Evolutionary conservation across 768 basidiomycete species (phyloP).

Genomic region (Leucocoprinus sp.): DNA sequence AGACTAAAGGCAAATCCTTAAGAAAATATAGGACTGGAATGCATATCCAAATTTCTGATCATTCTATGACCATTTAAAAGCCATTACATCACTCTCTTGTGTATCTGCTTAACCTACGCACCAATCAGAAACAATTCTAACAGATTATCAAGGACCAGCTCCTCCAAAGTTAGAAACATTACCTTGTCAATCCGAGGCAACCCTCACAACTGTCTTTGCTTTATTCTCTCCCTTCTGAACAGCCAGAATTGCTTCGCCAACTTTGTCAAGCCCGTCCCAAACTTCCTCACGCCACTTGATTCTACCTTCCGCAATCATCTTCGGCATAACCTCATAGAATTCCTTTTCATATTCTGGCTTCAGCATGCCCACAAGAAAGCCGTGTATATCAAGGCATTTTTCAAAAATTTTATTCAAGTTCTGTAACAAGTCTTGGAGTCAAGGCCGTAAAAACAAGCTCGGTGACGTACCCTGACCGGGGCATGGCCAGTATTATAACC

Average conservation of each 20-base stretch:
- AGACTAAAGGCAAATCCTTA: no score
- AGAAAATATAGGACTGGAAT: no score
- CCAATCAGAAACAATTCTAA: no score
- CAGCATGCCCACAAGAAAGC: constrained; percentile 30
- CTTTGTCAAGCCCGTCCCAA: constrained; percentile 28
- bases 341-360: constrained; percentile 23
- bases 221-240: constrained; percentile 22
- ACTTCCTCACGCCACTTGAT: constrained; percentile 31
- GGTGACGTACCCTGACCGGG: neutral
- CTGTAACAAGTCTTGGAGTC: constrained; percentile 13
- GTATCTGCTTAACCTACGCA: no score
- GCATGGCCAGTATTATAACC: constrained; percentile 1
- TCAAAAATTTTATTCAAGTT: constrained; percentile 31
- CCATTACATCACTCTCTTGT: no score
- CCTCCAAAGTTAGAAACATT: neutral
- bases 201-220: constrained; percentile 20
- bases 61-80: no score
- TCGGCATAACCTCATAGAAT: constrained; percentile 31
- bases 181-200: constrained; percentile 16
- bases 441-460: neutral
- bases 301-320: constrained; percentile 28
- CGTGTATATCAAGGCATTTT: constrained; percentile 35
- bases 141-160: no score
- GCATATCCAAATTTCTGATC: no score
- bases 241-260: constrained; percentile 27